phyloP scores from a whole-genome alignment of 179 eudicot species.

The Carnegiea gigantea region DNA sequence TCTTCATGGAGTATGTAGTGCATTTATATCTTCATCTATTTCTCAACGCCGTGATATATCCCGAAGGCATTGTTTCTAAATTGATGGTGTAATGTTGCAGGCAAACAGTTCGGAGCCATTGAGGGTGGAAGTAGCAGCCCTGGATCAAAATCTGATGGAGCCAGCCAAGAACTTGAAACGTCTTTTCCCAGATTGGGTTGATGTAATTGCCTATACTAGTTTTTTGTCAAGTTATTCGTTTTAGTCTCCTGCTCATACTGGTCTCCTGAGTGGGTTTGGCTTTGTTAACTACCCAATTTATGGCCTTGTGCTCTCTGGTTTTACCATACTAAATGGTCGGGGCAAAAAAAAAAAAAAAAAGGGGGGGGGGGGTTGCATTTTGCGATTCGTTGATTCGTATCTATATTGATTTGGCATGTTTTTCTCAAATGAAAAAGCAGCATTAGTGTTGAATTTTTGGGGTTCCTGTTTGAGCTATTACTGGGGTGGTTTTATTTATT shows the following conservation, averaged over 20 bases:
- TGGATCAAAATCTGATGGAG: constrained; percentile 73
- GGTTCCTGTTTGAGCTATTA: too few species aligned
- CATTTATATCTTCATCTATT: background rate
- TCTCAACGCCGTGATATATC: background rate
- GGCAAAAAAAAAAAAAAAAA: too few species aligned
- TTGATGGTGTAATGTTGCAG: constrained; percentile 36
- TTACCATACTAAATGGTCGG: too few species aligned
- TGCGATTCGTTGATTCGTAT: too few species aligned
- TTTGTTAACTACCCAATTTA: too few species aligned
- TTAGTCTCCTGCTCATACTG: constrained; percentile 28
- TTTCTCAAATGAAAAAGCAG: too few species aligned
- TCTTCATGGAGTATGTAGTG: background rate
- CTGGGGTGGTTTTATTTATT: too few species aligned
- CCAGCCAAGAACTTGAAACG: constrained; percentile 50
- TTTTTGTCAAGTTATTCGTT: constrained; percentile 67
- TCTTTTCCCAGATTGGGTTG: constrained; percentile 84
- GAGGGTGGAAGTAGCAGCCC: constrained; percentile 70
- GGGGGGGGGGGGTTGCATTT: too few species aligned
- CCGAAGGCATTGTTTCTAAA: background rate
- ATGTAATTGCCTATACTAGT: constrained; percentile 66
- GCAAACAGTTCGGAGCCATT: constrained; percentile 67
- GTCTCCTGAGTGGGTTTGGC: background rate
- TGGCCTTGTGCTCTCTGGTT: too few species aligned
- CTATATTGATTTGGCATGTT: too few species aligned
- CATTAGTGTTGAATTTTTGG: too few species aligned